Evolutionary conservation across 352 stramenopile species (phyloP).

Genomic region (Plasmopara muralis): DNA sequence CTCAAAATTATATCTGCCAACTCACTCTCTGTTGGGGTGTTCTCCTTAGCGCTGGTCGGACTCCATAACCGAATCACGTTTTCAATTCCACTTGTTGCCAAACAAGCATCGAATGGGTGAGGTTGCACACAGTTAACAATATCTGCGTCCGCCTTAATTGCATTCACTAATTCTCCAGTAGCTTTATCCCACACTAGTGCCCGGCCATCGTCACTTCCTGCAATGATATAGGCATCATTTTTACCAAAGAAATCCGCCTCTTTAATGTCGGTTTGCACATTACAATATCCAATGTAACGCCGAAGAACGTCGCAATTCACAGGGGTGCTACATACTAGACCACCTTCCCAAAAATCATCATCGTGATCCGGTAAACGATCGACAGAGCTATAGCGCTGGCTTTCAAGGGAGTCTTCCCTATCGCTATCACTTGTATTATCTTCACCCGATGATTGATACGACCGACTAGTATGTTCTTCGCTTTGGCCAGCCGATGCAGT

Average conservation of each 20-base stretch:
- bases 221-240: conserved; percentile 83
- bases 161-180: conserved; percentile 73
- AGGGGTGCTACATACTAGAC: conserved; percentile 20
- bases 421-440: conserved; percentile 27
- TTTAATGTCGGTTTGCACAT: conserved; percentile 88
- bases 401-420: conserved; percentile 14
- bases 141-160: conserved; percentile 74
- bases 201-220: conserved; percentile 80
- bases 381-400: conserved; percentile 8
- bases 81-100: conserved; percentile 82
- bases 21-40: conserved; percentile 36
- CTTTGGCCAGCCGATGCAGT: conserved; percentile 1
- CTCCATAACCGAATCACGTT: conserved; percentile 77
- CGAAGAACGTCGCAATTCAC: conserved; percentile 64
- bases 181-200: conserved; percentile 83
- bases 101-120: conserved; percentile 66
- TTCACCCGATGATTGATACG: conserved; percentile 22
- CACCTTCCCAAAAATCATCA: conserved; percentile 52
- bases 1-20: conserved; percentile 41
- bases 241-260: conserved; percentile 82
- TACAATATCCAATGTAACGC: conserved; percentile 84
- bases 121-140: conserved; percentile 88
- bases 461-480: conserved; percentile 6
- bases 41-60: conserved; percentile 38
- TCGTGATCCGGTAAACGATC: conserved; percentile 26